These are phyloP conservation scores for Venturia carpophila DNA, from an alignment of 2,329 filamentous ascomycete genomes.

Conservation along the genomic window DNA sequence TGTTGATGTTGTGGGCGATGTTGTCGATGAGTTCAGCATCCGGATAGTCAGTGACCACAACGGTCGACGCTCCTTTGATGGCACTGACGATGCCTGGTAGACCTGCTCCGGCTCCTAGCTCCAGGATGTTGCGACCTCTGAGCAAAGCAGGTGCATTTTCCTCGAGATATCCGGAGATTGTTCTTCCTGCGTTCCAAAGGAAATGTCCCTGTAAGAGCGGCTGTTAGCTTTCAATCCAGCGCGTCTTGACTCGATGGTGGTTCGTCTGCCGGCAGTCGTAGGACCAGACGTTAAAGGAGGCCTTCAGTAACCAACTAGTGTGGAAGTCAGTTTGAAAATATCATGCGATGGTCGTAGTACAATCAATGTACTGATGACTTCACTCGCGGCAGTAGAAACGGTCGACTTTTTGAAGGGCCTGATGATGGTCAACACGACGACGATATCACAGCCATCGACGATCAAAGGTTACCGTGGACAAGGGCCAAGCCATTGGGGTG, in stretches of 20 bases:
- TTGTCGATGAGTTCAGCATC: conserved; percentile 76
- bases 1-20: conserved; percentile 65
- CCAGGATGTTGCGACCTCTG: conserved; percentile 63
- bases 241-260: not conserved
- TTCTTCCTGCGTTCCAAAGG: conserved; percentile 83
- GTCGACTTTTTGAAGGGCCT: not conserved
- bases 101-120: conserved; percentile 82
- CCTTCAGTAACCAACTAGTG: not conserved
- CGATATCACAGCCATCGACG: not conserved
- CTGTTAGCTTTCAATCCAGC: not conserved
- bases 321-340: not conserved
- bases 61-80: conserved; percentile 55
- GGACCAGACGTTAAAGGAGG: not conserved
- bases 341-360: not conserved
- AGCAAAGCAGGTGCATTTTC: conserved; percentile 53
- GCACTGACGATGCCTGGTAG: conserved; percentile 74
- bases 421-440: not conserved
- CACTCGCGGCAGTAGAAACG: not conserved
- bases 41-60: conserved; percentile 83
- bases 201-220: conserved; percentile 57
- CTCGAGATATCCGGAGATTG: conserved; percentile 72
- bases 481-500: not conserved
- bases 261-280: not conserved
- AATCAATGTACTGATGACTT: not conserved
- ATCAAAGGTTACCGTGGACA: not conserved